Evolutionary conservation across 495 filamentous ascomycete species (phyloP), one percentile per base, ranked within the genome.

Genomic region (Lineolata rhizophorae): DNA sequence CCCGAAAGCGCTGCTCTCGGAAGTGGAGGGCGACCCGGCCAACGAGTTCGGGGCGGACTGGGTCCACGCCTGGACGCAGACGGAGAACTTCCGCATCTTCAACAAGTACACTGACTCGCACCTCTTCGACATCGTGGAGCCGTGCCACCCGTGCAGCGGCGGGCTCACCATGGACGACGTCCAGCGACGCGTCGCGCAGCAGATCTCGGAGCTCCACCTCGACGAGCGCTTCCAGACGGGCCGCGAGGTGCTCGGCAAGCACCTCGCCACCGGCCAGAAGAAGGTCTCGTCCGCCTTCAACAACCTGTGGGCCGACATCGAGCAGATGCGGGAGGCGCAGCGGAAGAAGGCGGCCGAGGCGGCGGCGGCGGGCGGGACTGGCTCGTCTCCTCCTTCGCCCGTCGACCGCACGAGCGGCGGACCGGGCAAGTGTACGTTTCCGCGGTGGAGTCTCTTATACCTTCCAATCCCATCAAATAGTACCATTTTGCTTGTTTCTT

Each of bases 121-220:
- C 42, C 57, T 95, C 3, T 97, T 92, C 45, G 85, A 92, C 39
- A 76, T 97, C 40, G 78, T 87, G 12, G 81, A 91, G 35, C 87
- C 87, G 3, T 71, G 67, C 29, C 87, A 97, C 53, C 85, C 91
- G 2, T 90, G 75, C 52, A 83, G 85, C 8, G 90, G 87, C n/a
- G 84, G 83, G 1, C 60, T 97, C 24, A 79, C 77, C 0, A 83
- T 97, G 40, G 87, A 97, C 25, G 87, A 97, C 49, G 72, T 97
- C 22, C 85, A 95, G 45, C 65, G 85, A 20, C 67, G 87, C 18
- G 62, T 97, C 17, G 70, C 82, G 12, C 80, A 90, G 52, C 84
- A 63, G 49, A 49, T 60, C 35, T 39, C 80, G 36, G 83, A 91
- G 31, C 62, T 92, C 26, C 83, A 92, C 51, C 62, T 90, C 0